These are phyloP conservation scores for Trichosporon sp. DNA, from an alignment of 1,284 basidiomycete species.

Conservation along the genomic window DNA sequence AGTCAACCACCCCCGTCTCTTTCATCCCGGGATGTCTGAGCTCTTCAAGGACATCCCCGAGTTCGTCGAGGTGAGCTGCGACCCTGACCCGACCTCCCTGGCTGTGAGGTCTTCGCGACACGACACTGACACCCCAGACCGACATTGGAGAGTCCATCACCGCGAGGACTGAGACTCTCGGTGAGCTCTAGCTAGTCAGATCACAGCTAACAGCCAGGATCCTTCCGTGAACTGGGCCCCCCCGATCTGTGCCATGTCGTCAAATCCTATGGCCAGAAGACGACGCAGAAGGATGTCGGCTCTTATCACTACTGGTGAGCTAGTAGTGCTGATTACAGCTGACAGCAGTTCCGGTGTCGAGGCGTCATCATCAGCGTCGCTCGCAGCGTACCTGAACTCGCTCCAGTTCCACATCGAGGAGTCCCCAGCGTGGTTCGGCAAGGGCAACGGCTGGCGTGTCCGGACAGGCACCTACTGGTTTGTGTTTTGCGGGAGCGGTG, in stretches of 20 bases:
- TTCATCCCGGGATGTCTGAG: conserved; percentile 46
- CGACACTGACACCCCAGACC: conserved; percentile 55
- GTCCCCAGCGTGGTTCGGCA: conserved; percentile 85
- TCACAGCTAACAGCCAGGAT: conserved; percentile 56
- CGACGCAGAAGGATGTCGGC: conserved; percentile 80
- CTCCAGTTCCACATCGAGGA: conserved; percentile 93
- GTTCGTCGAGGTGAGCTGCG: conserved; percentile 60
- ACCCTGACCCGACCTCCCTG: background rate
- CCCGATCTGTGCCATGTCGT: conserved; percentile 95
- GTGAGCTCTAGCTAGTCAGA: conserved; percentile 54
- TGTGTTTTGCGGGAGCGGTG: conserved; percentile 32
- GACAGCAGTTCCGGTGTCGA: conserved; percentile 78
- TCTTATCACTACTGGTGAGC: conserved; percentile 75
- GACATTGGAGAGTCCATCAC: conserved; percentile 86
- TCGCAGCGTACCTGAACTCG: conserved; percentile 97
- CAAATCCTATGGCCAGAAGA: conserved; percentile 73
- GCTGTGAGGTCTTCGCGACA: background rate
- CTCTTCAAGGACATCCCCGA: conserved; percentile 62
- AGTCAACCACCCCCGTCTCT: background rate
- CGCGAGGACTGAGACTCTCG: conserved; percentile 85
- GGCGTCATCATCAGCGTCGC: conserved; percentile 91
- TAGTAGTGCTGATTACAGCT: background rate
- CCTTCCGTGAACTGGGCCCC: conserved; percentile 93
- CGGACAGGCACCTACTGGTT: conserved; percentile 91
- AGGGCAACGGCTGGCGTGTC: conserved; percentile 83